These are phyloP conservation scores for Fraxinus velutina DNA, from an alignment of 305 asterid genomes.

Conservation along the genomic window DNA sequence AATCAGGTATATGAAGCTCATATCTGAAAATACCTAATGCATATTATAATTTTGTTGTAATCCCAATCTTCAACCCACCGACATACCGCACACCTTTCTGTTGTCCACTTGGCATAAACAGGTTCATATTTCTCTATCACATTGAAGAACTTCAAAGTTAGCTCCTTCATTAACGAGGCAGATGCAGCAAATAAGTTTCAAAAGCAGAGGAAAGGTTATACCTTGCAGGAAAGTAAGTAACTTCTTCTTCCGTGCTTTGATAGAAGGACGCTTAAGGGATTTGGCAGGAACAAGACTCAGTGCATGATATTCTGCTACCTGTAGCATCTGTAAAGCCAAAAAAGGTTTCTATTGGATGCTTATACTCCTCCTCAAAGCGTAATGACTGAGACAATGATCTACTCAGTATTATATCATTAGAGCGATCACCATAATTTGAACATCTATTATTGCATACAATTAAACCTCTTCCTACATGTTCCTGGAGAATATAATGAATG, in stretches of 20 bases:
- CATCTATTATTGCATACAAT: background rate
- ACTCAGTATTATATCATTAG: background rate
- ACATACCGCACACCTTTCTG: slow-evolving; percentile 99
- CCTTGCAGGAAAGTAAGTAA: slow-evolving; percentile 85
- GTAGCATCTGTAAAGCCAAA: slow-evolving; percentile 66
- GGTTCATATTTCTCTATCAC: slow-evolving; percentile 83
- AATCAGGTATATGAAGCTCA: background rate
- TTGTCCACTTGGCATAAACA: slow-evolving; percentile 91
- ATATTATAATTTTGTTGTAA: slow-evolving; percentile 90
- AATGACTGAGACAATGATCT: background rate
- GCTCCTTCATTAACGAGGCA: slow-evolving; percentile 14
- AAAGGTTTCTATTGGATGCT: background rate
- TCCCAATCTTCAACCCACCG: slow-evolving; percentile 99
- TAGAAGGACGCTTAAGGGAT: slow-evolving; percentile 75
- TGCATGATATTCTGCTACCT: slow-evolving; percentile 82
- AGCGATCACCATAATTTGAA: background rate
- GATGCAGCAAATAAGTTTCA: slow-evolving; percentile 22
- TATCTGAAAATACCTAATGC: slow-evolving; percentile 63
- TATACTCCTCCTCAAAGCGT: background rate
- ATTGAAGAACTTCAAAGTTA: slow-evolving; percentile 23
- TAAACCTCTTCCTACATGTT: slow-evolving; percentile 9
- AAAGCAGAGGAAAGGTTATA: slow-evolving; percentile 24
- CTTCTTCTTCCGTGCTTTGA: slow-evolving; percentile 88
- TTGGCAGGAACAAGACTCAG: slow-evolving; percentile 70
- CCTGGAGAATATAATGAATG: slow-evolving; percentile 15